Base-by-base conservation (phyloP, 139 green algal species). In the Auxenochlorella pyrenoidosa region DNA sequence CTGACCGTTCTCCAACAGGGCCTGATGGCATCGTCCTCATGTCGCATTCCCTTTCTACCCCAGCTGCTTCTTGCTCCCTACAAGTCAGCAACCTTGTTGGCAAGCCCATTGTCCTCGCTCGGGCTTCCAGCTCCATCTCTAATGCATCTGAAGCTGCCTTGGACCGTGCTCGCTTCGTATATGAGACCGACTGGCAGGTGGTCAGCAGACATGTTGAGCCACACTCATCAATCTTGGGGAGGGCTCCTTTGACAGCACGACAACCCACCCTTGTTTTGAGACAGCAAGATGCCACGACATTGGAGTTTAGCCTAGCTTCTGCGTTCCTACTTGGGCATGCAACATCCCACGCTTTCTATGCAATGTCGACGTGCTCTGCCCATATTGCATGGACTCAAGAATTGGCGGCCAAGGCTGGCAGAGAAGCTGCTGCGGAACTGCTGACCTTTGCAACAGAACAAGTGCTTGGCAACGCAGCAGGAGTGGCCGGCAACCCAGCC, bases 171-270 rank as follows among this genome's bases (percentile, higher is more conserved):
- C 43, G 59, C 1, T 5, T 90, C 5, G 63, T 91, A 3, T 91
- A 91, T 28, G 84, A 88, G 43, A 60, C 34, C 0, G 60, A 90
- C 18, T 91, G 88, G 88, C 87, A 90, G 77, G 82, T 34, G 47
- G 16, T 58, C 15, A 34, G 36, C 47, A 40, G 24, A 28, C 63
- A 78, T 26, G 28, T 2, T 40, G 26, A 18, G 40, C 63, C 38
- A 8, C 36, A 47, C 2, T 30, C 60, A 13, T 1, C 32, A n/a
- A 12, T 24, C 16, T 30, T 26, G 21, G 15, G 28, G 5, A 26
- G 21, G 6, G 32, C 28, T 41, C 8, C n/a, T 12, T 34, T 54
- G 34, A 36, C 6, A 36, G 6, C 8, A 22, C 54, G 44, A 5
- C 51, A 38, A 24, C 43, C 78, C 51, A 59, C 34, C 6, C 32